phyloP scores from a whole-genome alignment of 148 eudicot genomes.

The Nyssa sinensis region DNA sequence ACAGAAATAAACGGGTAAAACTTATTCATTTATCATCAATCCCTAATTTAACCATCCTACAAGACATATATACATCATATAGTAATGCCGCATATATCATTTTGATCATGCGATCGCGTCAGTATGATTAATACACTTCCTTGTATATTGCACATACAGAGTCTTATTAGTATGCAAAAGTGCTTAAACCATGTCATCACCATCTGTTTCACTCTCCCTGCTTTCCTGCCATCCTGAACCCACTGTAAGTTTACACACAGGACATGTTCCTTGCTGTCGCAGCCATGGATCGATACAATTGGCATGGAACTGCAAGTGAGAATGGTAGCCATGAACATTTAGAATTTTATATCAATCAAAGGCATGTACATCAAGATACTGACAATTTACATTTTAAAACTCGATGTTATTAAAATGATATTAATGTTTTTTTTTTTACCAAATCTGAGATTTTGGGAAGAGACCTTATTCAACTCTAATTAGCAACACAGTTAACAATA shows the following conservation, averaged over 20 bases:
- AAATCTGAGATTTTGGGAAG: background rate
- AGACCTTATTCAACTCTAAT: background rate
- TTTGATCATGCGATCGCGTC: background rate
- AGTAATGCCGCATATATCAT: background rate
- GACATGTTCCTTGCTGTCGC: constrained; percentile 34
- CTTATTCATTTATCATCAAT: background rate
- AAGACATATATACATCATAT: background rate
- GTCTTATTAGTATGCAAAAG: background rate
- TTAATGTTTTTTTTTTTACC: background rate
- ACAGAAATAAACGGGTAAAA: too few species aligned
- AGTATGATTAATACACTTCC: background rate
- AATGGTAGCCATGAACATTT: background rate
- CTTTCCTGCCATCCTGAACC: constrained; percentile 25
- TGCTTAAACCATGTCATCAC: constrained; percentile 29
- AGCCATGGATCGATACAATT: constrained; percentile 50
- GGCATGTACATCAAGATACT: background rate
- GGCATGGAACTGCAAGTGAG: constrained; percentile 41
- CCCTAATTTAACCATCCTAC: background rate
- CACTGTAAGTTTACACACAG: constrained; percentile 33
- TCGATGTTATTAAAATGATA: background rate
- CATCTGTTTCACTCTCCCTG: constrained; percentile 15
- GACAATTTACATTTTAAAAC: background rate
- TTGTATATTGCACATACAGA: background rate
- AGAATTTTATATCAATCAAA: background rate
- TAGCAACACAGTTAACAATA: background rate